A percentile compares a stretch with the other conserved stretches of the same genome.
Conservation (phyloP, 1,284 basidiomycete species). For the Cystobasidiaceae sp. region DNA sequence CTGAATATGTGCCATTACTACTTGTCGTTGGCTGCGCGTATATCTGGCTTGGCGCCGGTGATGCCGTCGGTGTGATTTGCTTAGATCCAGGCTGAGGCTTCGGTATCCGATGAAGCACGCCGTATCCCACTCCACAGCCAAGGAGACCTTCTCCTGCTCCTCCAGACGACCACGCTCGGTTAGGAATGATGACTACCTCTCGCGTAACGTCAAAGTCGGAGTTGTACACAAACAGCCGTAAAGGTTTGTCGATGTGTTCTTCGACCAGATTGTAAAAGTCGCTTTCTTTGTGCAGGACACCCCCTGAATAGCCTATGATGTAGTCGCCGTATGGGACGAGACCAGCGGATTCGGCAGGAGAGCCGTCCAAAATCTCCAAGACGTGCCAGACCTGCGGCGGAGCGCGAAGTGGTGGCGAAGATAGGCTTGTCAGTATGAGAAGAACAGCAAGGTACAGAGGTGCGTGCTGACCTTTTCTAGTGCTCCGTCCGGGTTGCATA, state of each 20-base stretch:
- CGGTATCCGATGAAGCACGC: conserved; percentile 85
- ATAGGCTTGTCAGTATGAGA: not conserved
- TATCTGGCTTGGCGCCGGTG: not conserved
- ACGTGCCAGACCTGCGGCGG: conserved; percentile 81
- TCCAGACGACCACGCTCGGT: conserved; percentile 66
- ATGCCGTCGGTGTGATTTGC: not conserved
- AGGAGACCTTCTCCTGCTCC: conserved; percentile 64
- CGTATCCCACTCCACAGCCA: conserved; percentile 80
- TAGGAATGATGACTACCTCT: conserved; percentile 60
- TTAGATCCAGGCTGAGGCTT: conserved; percentile 41
- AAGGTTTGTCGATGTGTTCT: conserved; percentile 86
- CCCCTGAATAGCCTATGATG: conserved; percentile 91
- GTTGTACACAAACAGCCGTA: conserved; percentile 92
- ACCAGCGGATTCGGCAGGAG: conserved; percentile 77
- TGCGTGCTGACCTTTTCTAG: conserved; percentile 64
- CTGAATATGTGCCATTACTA: not conserved
- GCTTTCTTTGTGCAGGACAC: conserved; percentile 81
- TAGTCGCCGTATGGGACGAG: conserved; percentile 83
- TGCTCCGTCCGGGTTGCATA: conserved; percentile 80
- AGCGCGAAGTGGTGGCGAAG: not conserved
- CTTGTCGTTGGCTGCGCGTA: not conserved
- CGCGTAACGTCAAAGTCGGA: conserved; percentile 74
- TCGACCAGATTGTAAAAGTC: conserved; percentile 97
- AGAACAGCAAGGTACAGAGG: not conserved
- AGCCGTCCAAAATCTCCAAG: conserved; percentile 89